phyloP scores from a whole-genome alignment of 106 monocot genomes.

The Chionographis japonica region DNA sequence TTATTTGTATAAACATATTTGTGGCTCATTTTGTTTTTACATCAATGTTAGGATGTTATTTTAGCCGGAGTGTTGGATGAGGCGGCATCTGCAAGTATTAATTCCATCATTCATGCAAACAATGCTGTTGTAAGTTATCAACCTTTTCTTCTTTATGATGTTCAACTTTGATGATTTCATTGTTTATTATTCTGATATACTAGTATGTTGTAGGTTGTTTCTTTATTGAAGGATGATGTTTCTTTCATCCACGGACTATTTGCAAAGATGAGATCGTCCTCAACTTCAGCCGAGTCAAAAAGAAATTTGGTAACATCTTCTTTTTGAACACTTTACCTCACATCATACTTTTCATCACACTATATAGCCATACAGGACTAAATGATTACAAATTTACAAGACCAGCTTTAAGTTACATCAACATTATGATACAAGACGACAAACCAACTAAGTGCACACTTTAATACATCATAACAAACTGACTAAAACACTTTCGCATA shows the following conservation, averaged over 20 bases:
- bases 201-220: constrained; percentile 57
- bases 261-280: constrained; percentile 69
- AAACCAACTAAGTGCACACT: too few species aligned
- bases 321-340: not conserved
- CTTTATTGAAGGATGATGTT: constrained; percentile 82
- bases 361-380: too few species aligned
- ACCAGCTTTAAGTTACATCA: too few species aligned
- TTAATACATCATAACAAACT: too few species aligned
- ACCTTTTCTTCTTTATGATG: too few species aligned
- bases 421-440: too few species aligned
- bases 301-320: constrained; percentile 62
- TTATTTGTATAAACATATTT: not conserved
- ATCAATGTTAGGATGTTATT: constrained; percentile 73
- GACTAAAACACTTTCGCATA: too few species aligned
- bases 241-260: constrained; percentile 89
- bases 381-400: too few species aligned
- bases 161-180: constrained; percentile 10
- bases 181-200: constrained; percentile 5
- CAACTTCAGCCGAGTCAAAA: constrained; percentile 59
- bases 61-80: constrained; percentile 81
- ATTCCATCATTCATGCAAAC: constrained; percentile 77
- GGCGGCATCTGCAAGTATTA: constrained; percentile 64
- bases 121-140: constrained; percentile 64
- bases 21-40: constrained; percentile 1
- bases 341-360: too few species aligned